Percentiles rank a stretch among this genome's conserved stretches.
phyloP scores from a whole-genome alignment of 805 yeast genomes.

The Saccharomycopsis vini region DNA sequence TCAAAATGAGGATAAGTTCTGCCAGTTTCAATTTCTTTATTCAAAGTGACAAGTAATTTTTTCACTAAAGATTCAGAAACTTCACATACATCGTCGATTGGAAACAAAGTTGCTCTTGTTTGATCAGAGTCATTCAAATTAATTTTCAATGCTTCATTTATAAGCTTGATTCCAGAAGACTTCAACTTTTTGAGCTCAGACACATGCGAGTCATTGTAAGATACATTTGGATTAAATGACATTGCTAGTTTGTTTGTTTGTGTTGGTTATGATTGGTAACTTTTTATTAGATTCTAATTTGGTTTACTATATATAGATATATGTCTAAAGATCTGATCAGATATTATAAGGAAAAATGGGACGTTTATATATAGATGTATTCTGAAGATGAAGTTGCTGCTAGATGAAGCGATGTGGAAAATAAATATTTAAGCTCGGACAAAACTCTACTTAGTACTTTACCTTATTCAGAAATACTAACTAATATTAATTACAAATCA shows the following conservation, averaged over 20 bases:
- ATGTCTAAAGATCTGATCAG: too few species aligned
- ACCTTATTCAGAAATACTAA: too few species aligned
- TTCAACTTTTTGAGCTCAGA: not conserved
- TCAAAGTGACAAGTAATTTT: conserved; percentile 44
- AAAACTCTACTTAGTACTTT: too few species aligned
- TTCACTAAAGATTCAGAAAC: conserved; percentile 45
- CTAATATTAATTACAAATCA: too few species aligned
- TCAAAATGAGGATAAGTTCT: conserved; percentile 60
- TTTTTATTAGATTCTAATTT: too few species aligned
- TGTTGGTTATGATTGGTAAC: not conserved
- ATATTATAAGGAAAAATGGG: too few species aligned
- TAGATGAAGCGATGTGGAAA: too few species aligned
- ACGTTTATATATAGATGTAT: too few species aligned
- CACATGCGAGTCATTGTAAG: conserved; percentile 4
- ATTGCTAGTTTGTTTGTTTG: not conserved
- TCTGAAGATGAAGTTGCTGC: too few species aligned
- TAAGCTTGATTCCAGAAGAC: conserved; percentile 9
- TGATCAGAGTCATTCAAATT: conserved; percentile 34
- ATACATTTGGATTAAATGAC: too few species aligned
- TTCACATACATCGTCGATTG: conserved; percentile 39
- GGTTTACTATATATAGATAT: too few species aligned
- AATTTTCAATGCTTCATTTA: conserved; percentile 33
- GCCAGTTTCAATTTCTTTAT: conserved; percentile 62
- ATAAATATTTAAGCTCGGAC: too few species aligned
- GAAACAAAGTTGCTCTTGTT: conserved; percentile 48